Evolutionary conservation across 2,329 filamentous ascomycete species (phyloP), one percentile per base, ranked within the genome.

Genomic region (Metarhizium anisopliae): DNA sequence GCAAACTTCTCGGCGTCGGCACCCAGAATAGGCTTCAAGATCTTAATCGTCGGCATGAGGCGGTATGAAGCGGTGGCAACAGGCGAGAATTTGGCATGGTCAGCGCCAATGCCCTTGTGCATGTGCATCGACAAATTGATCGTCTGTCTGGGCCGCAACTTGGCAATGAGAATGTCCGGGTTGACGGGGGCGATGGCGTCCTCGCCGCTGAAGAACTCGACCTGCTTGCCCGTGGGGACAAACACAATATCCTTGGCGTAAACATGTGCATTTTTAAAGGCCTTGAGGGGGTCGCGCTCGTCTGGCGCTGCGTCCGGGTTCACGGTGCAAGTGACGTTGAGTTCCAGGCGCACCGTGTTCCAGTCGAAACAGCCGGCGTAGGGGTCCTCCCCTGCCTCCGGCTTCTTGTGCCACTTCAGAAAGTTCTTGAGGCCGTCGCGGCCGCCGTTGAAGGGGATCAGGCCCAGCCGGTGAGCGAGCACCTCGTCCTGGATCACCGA

Each of bases 401-500:
- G 82, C 72, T 89, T 90, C 70, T 83, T 83, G 72, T 83, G 91
- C 85, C 89, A 95, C 68, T 85, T 85, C 74, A 97, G 79, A 77
- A 85, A 92, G 63, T 87, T 83, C 56, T 77, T 77, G 55, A 99
- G 77, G 53, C 89, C 92, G 55, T 88, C 80, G 61, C 85, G 83
- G 59, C 84, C 83, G 62, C 90, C 94, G 61, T 86, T 87, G 63
- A 99, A 86, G 18, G 95, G 94, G 55, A 99, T 87, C 50, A 99
- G 83, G 57, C 94, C 94, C 36, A 99, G 79, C 49, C 94, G 83
- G 70, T 94, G 89, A 16, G 92, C 87, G 53, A 99, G 85, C 4
- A 99, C 93, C 76, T 99, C 94, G 69, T 99, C 94, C 71, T 97
- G 93, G 66, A 99, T 94, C 40, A 99, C 91, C 5, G 90, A 96